Percentiles rank a stretch among this genome's conserved stretches.
Evolutionary conservation across 257 asterid species (phyloP).

Genomic region (Rehmannia glutinosa): DNA sequence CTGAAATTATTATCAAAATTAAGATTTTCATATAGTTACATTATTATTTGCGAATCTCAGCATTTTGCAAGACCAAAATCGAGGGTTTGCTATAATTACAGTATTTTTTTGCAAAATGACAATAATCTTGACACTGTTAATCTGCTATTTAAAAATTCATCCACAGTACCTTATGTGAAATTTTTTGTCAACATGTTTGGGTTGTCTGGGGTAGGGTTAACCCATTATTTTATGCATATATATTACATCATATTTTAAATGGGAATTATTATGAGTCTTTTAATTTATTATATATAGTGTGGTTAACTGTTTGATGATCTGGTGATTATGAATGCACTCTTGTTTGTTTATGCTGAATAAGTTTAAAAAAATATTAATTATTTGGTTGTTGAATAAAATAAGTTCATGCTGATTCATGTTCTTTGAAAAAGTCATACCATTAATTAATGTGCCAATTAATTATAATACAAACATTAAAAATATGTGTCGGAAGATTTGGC

Average conservation of each 20-base stretch:
- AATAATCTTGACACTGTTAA: not conserved
- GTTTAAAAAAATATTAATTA: too few species aligned
- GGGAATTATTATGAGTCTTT: not conserved
- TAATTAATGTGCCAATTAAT: conserved; percentile 17
- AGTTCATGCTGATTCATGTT: conserved; percentile 13
- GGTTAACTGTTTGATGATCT: conserved; percentile 21
- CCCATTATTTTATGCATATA: conserved; percentile 18
- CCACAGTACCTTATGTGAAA: not conserved
- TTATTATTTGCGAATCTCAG: too few species aligned
- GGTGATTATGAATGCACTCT: conserved; percentile 29
- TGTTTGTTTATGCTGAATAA: too few species aligned
- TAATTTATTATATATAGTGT: not conserved
- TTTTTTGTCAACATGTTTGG: conserved; percentile 5
- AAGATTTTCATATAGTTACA: too few species aligned
- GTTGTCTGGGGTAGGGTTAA: conserved; percentile 8
- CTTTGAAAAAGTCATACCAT: not conserved
- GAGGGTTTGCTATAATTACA: too few species aligned
- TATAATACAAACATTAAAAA: conserved; percentile 21
- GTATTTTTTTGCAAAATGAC: too few species aligned
- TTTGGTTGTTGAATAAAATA: conserved; percentile 29
- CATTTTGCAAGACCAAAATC: too few species aligned
- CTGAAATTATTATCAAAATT: too few species aligned
- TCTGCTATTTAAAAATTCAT: not conserved
- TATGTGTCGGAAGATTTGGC: conserved; percentile 48
- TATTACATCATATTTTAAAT: not conserved